Base-by-base conservation (phyloP, 257 asterid genomes). In the Echites panduratus region DNA sequence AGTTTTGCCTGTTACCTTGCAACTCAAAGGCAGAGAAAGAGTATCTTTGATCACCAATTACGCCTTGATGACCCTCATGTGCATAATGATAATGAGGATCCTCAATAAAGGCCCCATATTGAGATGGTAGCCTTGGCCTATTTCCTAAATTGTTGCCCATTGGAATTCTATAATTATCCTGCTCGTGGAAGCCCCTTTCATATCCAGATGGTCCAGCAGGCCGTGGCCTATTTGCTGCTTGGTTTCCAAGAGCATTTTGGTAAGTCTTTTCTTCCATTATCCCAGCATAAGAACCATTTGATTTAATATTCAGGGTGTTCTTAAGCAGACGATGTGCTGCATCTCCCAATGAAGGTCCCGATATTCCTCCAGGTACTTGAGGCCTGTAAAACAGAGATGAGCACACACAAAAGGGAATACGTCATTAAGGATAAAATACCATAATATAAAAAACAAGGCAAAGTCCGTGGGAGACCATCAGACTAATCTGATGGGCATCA, bases 271-370 rank as follows among this genome's bases (percentile, higher is more conserved):
- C 87, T 35, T 81, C 86, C 66, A 85, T 62, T n/a, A 72, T 53
- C 53, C 70, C 74, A 26, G 64, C 53, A 53, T 68, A 72, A 24
- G 65, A 70, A 26, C 74, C 71, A 64, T 61, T 76, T 16, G 86
- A 16, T 79, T 86, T 90, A n/a, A 85, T 73, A 75, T 85, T 92
- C 81, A 95, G 79, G 35, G 90, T 80, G 79, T 86, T 86, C 70
- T 86, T 89, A 77, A 95, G 87, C 79, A 95, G 87, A 47, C 98
- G 97, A 76, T 87, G 88, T 48, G 99, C 99, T 65, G 99, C 98
- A 84, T 88, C 96, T 62, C 98, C 97, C 83, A 95, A 75, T 19
- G 78, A 56, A 56, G 93, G 91, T 76, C 99, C 98, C 50, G 91
- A 85, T 82, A 95, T 84, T 63, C 93, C 92, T 68, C 97, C 96